Conservation (phyloP, 306 rosid species). For the Pyrus bretschneideri region DNA sequence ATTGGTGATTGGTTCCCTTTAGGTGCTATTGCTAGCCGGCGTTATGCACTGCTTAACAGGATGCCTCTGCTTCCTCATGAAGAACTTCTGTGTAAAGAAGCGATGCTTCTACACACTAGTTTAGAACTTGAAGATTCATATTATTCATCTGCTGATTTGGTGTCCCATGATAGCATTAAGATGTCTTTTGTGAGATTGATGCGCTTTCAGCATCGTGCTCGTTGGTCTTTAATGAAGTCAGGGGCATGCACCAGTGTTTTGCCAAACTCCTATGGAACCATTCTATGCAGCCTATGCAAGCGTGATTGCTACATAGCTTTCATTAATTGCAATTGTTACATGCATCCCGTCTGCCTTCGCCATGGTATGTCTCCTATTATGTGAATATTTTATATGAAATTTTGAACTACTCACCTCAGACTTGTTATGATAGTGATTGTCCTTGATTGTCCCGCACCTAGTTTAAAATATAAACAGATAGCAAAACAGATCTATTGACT, state of each 20-base stretch:
- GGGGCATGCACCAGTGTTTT: slow-evolving; percentile 44
- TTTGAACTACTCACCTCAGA: neutral
- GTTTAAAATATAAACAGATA: neutral
- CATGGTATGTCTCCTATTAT: slow-evolving; percentile 57
- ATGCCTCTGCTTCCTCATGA: slow-evolving; percentile 89
- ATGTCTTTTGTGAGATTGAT: slow-evolving; percentile 64
- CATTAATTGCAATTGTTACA: slow-evolving; percentile 65
- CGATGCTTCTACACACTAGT: slow-evolving; percentile 56
- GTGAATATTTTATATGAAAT: neutral
- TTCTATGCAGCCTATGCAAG: slow-evolving; percentile 87
- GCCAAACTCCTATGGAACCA: slow-evolving; percentile 51
- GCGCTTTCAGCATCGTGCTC: slow-evolving; percentile 83
- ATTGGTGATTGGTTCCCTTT: slow-evolving; percentile 91
- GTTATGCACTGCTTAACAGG: slow-evolving; percentile 81
- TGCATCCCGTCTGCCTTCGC: slow-evolving; percentile 80
- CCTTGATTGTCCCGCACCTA: neutral
- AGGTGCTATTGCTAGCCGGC: slow-evolving; percentile 85
- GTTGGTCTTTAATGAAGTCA: slow-evolving; percentile 74
- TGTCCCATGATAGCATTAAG: slow-evolving; percentile 49
- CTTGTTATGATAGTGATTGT: neutral
- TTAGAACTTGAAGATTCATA: slow-evolving; percentile 70
- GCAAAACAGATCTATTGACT: neutral
- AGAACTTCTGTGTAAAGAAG: slow-evolving; percentile 94
- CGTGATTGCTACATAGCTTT: slow-evolving; percentile 80
- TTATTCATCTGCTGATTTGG: slow-evolving; percentile 38